A percentile compares a stretch with the other conserved stretches of the same genome.
Conservation (phyloP, 2,329 filamentous ascomycete genomes). For the Thielaviopsis ethacetica region DNA sequence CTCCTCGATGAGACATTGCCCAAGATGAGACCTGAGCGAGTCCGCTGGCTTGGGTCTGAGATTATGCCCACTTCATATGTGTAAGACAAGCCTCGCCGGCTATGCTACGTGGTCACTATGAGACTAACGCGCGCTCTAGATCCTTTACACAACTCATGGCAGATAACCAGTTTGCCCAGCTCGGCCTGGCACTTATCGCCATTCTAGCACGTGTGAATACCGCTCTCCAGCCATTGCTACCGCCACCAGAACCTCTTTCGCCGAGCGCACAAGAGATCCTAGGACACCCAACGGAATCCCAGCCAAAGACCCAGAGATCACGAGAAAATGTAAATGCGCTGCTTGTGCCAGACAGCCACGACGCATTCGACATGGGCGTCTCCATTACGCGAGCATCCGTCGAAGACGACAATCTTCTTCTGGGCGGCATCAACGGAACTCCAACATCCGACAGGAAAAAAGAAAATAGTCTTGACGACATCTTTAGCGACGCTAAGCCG, state of each 20-base stretch:
- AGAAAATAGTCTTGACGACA: neutral
- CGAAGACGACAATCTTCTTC: neutral
- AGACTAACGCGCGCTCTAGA: conserved; percentile 20
- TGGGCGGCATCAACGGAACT: neutral
- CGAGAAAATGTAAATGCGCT: neutral
- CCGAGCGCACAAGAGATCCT: neutral
- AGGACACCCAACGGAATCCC: neutral
- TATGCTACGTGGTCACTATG: neutral
- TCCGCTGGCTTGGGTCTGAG: conserved; percentile 18
- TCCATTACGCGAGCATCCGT: neutral
- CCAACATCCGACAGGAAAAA: neutral
- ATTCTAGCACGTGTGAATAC: conserved; percentile 38
- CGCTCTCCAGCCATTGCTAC: neutral
- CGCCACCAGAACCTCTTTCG: neutral
- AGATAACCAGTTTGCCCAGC: conserved; percentile 54
- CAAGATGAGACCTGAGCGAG: conserved; percentile 9
- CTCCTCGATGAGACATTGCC: conserved; percentile 25
- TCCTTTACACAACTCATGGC: conserved; percentile 54
- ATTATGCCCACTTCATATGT: conserved; percentile 22
- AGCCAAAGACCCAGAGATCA: neutral
- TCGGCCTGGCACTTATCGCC: conserved; percentile 54
- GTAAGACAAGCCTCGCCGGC: conserved; percentile 16
- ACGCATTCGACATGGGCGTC: neutral
- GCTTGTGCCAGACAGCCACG: neutral
- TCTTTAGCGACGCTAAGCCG: neutral